Conservation (phyloP, 2,329 filamentous ascomycete genomes). For the Diplodia mutila region DNA sequence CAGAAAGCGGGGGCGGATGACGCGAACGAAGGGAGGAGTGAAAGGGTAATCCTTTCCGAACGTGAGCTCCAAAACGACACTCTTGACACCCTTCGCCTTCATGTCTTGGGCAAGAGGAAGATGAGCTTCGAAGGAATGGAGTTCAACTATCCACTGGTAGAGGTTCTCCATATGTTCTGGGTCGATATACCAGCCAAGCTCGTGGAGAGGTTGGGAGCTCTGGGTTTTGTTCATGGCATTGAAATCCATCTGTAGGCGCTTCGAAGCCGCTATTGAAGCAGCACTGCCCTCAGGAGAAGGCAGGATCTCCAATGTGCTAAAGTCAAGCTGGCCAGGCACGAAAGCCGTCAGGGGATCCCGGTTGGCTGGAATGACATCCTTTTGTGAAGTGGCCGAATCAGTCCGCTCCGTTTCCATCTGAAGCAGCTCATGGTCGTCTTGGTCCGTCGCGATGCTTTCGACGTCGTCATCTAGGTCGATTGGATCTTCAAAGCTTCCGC, state of each 20-base stretch:
- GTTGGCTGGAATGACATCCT: not conserved
- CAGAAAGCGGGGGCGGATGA: conserved; percentile 79
- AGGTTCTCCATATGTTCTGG: conserved; percentile 65
- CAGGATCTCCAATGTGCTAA: conserved; percentile 66
- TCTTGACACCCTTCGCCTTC: conserved; percentile 62
- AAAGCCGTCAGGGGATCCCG: conserved; percentile 60
- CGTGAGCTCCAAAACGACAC: conserved; percentile 79
- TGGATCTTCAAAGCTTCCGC: not conserved
- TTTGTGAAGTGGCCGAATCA: conserved; percentile 25
- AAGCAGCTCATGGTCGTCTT: conserved; percentile 53
- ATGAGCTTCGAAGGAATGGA: conserved; percentile 75
- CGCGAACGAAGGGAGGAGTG: conserved; percentile 80
- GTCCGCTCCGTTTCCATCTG: not conserved
- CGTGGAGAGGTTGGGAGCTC: conserved; percentile 59
- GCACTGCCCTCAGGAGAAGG: conserved; percentile 53
- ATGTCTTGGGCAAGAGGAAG: conserved; percentile 78
- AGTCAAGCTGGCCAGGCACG: conserved; percentile 67
- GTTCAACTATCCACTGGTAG: conserved; percentile 89
- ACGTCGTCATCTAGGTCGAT: conserved; percentile 37
- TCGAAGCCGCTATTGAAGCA: conserved; percentile 64
- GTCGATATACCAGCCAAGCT: conserved; percentile 85
- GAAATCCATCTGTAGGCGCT: conserved; percentile 67
- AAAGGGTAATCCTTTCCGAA: conserved; percentile 78
- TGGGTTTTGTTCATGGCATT: conserved; percentile 67
- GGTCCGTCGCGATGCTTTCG: conserved; percentile 54